A percentile compares a stretch with the other conserved stretches of the same genome.
phyloP scores from a whole-genome alignment of 768 basidiomycete species.

The Pleurotus cornucopiae region DNA sequence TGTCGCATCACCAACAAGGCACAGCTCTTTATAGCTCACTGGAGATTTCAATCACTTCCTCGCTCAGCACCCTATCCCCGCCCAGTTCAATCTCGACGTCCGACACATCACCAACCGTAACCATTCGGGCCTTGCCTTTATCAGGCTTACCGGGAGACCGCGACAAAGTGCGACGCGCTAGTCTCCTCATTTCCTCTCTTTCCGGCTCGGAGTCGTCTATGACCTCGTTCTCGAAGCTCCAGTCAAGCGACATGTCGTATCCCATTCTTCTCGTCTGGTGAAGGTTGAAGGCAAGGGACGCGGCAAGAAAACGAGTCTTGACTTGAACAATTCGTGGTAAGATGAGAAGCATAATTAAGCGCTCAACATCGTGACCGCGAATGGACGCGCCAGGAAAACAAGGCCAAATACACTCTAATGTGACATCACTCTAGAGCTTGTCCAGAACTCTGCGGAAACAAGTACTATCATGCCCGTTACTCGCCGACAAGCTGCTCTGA shows the following conservation, averaged over 20 bases:
- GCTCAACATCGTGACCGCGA: slow-evolving; percentile 3
- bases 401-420: neutral
- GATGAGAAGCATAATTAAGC: slow-evolving; percentile 4
- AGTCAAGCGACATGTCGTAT: neutral
- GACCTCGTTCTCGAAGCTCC: slow-evolving; percentile 26
- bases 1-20: no score
- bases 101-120: neutral
- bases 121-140: neutral
- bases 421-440: neutral
- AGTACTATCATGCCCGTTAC: slow-evolving; percentile 29
- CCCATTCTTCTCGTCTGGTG: neutral
- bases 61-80: no score
- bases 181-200: slow-evolving; percentile 5
- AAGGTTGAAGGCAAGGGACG: neutral
- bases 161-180: no score
- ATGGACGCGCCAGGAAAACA: neutral
- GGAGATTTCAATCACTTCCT: neutral
- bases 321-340: neutral
- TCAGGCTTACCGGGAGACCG: no score
- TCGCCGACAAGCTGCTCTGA: slow-evolving; percentile 19
- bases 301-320: neutral
- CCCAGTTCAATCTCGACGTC: neutral
- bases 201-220: slow-evolving; percentile 76
- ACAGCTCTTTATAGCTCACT: neutral
- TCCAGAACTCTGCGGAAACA: neutral